phyloP scores from a whole-genome alignment of 163 green algal genomes.

The Volvox carteri region DNA sequence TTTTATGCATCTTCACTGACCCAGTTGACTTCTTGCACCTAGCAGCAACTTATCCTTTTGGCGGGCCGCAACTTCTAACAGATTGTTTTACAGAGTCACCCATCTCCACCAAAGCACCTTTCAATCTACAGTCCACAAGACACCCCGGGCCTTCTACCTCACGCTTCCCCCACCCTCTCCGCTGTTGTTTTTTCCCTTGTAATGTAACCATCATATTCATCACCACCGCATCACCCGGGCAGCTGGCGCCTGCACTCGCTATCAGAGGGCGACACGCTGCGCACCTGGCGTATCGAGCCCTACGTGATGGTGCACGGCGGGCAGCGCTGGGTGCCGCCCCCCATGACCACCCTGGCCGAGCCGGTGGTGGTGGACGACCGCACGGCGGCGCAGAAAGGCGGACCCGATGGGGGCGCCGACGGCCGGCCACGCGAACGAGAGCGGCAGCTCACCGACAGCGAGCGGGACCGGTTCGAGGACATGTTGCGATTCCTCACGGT shows the following conservation, averaged over 20 bases:
- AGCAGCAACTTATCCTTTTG: too few relatives aligned
- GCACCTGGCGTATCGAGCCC: slow-evolving; percentile 92
- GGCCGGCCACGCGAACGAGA: slow-evolving; percentile 54
- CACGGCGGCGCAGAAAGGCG: slow-evolving; percentile 70
- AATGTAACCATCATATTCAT: too few relatives aligned
- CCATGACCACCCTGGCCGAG: slow-evolving; percentile 77
- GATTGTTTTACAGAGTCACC: too few relatives aligned
- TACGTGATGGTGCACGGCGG: slow-evolving; percentile 93
- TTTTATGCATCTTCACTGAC: too few relatives aligned
- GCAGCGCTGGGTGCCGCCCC: slow-evolving; percentile 87
- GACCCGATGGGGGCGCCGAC: background rate
- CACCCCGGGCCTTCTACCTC: too few relatives aligned
- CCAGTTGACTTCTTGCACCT: too few relatives aligned
- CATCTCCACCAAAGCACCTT: too few relatives aligned
- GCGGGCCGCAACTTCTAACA: too few relatives aligned
- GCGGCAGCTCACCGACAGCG: slow-evolving; percentile 79
- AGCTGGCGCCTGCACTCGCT: slow-evolving; percentile 76
- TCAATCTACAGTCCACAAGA: too few relatives aligned
- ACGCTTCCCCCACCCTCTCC: too few relatives aligned
- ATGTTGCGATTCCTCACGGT: slow-evolving; percentile 87
- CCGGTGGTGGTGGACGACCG: slow-evolving; percentile 44
- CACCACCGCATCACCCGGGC: too few relatives aligned
- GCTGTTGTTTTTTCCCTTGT: too few relatives aligned
- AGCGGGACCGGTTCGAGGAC: slow-evolving; percentile 88
- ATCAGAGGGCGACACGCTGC: slow-evolving; percentile 76